phyloP scores from a whole-genome alignment of 805 yeast species.

The Saturnispora hagleri region DNA sequence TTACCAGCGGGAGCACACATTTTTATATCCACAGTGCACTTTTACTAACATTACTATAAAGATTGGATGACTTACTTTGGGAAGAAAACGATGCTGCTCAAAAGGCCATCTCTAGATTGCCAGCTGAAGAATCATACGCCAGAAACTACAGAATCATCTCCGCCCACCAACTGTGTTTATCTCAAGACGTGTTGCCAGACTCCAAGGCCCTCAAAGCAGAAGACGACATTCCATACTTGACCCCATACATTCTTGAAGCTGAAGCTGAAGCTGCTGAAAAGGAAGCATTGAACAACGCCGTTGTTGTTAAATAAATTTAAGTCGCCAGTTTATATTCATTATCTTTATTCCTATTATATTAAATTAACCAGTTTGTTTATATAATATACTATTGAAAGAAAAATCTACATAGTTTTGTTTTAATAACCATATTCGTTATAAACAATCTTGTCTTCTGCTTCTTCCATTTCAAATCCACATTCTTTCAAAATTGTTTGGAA shows the following conservation, averaged over 20 bases:
- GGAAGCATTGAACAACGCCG: conserved; percentile 77
- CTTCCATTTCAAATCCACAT: conserved; percentile 52
- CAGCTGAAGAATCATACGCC: conserved; percentile 74
- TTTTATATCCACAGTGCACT: not conserved
- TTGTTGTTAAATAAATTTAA: conserved; percentile 21
- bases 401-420: not conserved
- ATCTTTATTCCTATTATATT: not conserved
- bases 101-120: conserved; percentile 82
- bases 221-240: conserved; percentile 74
- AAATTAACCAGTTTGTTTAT: not conserved
- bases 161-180: conserved; percentile 79
- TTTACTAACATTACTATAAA: conserved; percentile 11
- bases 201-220: conserved; percentile 69
- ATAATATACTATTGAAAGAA: not conserved
- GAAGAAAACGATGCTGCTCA: conserved; percentile 86
- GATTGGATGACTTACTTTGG: conserved; percentile 75
- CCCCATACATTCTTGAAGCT: conserved; percentile 87
- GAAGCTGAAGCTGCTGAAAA: conserved; percentile 88
- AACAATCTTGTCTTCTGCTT: conserved; percentile 40
- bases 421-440: conserved; percentile 55
- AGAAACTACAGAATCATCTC: conserved; percentile 88
- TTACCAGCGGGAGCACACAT: not conserved
- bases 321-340: not conserved
- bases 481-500: conserved; percentile 46
- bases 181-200: conserved; percentile 79